Conservation (phyloP, 352 stramenopile species). For the Phytophthora brassicae region DNA sequence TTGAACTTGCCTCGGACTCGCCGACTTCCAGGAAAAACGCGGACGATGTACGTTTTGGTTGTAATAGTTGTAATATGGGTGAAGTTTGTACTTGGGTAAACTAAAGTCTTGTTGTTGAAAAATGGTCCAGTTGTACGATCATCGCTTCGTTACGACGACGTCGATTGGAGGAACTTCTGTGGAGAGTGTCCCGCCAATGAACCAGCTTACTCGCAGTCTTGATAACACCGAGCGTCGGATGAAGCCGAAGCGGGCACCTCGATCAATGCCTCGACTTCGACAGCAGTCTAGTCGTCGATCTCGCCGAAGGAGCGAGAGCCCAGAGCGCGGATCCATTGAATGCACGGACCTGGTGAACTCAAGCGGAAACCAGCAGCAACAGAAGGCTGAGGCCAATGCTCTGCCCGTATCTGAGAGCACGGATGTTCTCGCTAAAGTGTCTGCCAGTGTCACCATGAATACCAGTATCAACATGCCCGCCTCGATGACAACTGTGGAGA, state of each 20-base stretch:
- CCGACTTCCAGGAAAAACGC: conserved; percentile 52
- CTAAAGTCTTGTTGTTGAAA: conserved; percentile 7
- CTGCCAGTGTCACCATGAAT: neutral
- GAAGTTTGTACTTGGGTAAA: neutral
- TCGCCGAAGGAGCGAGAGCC: conserved; percentile 55
- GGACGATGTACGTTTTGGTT: conserved; percentile 42
- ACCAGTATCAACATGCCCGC: neutral
- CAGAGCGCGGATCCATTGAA: conserved; percentile 31
- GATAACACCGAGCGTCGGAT: conserved; percentile 20
- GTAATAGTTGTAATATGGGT: neutral
- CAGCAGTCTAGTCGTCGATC: conserved; percentile 28
- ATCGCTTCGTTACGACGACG: conserved; percentile 50
- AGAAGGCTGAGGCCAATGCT: conserved; percentile 10
- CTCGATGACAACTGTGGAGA: conserved; percentile 16
- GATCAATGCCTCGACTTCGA: conserved; percentile 43
- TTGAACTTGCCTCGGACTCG: conserved; percentile 69
- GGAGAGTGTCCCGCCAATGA: conserved; percentile 25
- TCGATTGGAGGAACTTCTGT: conserved; percentile 44
- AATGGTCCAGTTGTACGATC: conserved; percentile 37
- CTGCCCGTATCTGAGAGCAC: conserved; percentile 14
- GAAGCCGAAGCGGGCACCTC: conserved; percentile 36
- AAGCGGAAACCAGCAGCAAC: conserved; percentile 21
- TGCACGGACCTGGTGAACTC: conserved; percentile 21
- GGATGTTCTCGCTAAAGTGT: conserved; percentile 9
- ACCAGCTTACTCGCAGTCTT: conserved; percentile 27